phyloP scores from a whole-genome alignment of 1,284 basidiomycete species.

The Tylopilus sp. region DNA sequence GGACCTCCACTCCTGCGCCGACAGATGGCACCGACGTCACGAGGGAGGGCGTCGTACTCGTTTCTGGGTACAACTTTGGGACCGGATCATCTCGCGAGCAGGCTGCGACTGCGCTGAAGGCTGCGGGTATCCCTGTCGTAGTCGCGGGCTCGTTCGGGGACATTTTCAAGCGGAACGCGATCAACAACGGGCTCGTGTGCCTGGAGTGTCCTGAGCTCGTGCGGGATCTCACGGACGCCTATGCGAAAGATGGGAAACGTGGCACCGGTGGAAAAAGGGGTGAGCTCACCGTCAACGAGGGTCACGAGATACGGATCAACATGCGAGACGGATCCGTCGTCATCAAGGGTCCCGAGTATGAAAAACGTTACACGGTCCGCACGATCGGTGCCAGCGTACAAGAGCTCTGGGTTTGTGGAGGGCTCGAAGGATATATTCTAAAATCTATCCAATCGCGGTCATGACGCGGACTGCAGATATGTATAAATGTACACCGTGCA shows the following conservation, averaged over 20 bases:
- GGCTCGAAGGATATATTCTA: conserved; percentile 74
- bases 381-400: conserved; percentile 89
- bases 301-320: conserved; percentile 61
- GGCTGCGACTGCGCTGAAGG: conserved; percentile 94
- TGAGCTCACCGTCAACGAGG: conserved; percentile 77
- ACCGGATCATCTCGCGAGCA: conserved; percentile 99
- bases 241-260: conserved; percentile 70
- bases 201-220: conserved; percentile 91
- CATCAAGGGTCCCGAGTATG: conserved; percentile 45
- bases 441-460: conserved; percentile 55
- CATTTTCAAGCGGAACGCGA: conserved; percentile 98
- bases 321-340: conserved; percentile 68
- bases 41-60: conserved; percentile 70
- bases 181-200: conserved; percentile 98
- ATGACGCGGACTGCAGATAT: conserved; percentile 5
- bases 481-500: neutral
- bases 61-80: conserved; percentile 97
- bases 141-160: conserved; percentile 97
- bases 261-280: conserved; percentile 75
- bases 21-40: conserved; percentile 23
- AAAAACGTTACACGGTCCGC: conserved; percentile 63
- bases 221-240: conserved; percentile 73
- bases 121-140: conserved; percentile 90
- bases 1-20: conserved; percentile 13
- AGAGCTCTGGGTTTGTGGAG: conserved; percentile 84